A percentile compares a stretch with the other conserved stretches of the same genome.
Conservation (phyloP, 768 basidiomycete species). For the Mycena sanguinolenta region DNA sequence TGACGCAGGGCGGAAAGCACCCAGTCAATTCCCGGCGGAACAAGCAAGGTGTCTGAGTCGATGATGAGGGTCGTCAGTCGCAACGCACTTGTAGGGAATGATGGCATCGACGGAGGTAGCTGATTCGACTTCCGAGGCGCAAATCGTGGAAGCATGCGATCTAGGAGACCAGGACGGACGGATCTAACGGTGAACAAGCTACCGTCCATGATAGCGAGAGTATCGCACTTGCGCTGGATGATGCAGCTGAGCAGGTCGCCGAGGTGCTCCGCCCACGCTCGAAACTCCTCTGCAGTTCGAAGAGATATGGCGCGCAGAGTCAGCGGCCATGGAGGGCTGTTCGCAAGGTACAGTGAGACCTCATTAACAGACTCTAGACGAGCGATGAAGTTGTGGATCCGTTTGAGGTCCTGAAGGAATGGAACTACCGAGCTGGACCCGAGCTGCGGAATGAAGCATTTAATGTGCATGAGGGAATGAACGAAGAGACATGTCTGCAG, state of each 20-base stretch:
- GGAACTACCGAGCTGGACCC: background rate
- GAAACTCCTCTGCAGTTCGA: background rate
- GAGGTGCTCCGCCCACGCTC: background rate
- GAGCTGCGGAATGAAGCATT: background rate
- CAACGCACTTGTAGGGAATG: background rate
- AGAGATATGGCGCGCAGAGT: background rate
- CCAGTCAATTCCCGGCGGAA: background rate
- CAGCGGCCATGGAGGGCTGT: background rate
- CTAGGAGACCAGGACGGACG: background rate
- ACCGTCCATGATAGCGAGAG: background rate
- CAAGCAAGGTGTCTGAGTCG: background rate
- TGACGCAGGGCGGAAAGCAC: background rate
- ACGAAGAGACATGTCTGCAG: background rate
- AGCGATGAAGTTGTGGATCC: background rate
- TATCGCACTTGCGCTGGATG: background rate
- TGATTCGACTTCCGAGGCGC: background rate
- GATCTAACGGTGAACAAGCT: background rate
- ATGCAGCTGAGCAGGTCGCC: background rate
- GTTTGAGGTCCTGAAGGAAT: background rate
- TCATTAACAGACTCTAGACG: background rate
- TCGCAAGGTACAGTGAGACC: background rate
- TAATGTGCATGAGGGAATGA: background rate
- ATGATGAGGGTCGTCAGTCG: too few species aligned
- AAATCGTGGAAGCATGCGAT: background rate
- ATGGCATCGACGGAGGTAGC: background rate